Evolutionary conservation across 345 rosid genomes (phyloP).

Genomic region (Mangifera indica): DNA sequence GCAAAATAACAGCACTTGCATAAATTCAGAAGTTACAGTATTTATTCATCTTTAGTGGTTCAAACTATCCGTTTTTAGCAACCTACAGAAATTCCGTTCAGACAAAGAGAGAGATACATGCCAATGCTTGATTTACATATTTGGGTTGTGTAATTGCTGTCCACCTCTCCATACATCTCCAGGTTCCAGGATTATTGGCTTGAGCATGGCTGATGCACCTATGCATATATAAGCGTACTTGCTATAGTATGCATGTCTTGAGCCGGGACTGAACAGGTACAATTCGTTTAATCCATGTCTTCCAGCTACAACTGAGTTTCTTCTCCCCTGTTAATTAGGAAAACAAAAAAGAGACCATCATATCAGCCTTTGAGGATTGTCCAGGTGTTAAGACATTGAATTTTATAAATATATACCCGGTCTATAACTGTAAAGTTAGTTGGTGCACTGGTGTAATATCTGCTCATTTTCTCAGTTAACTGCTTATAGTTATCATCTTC

Average conservation of each 20-base stretch:
- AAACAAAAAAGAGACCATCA: background rate
- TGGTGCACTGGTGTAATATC: conserved; percentile 76
- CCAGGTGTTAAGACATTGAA: background rate
- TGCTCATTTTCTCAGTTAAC: conserved; percentile 64
- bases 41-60: background rate
- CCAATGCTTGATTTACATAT: conserved; percentile 27
- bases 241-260: conserved; percentile 58
- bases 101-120: background rate
- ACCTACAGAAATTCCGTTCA: background rate
- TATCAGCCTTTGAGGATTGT: no score
- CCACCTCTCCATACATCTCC: conserved; percentile 69
- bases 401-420: conserved; percentile 45
- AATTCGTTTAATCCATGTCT: conserved; percentile 72
- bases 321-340: conserved; percentile 56
- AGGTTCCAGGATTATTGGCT: conserved; percentile 55
- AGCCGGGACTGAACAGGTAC: conserved; percentile 84
- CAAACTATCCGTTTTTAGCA: background rate
- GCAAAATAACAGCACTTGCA: background rate
- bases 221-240: conserved; percentile 69
- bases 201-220: conserved; percentile 65
- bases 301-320: conserved; percentile 70
- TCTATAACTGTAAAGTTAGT: conserved; percentile 62
- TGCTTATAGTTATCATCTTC: conserved; percentile 66
- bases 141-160: conserved; percentile 70
- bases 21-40: background rate